Base-by-base conservation (phyloP, 371 early-diverging fungal species). In the Nosema granulosis region DNA sequence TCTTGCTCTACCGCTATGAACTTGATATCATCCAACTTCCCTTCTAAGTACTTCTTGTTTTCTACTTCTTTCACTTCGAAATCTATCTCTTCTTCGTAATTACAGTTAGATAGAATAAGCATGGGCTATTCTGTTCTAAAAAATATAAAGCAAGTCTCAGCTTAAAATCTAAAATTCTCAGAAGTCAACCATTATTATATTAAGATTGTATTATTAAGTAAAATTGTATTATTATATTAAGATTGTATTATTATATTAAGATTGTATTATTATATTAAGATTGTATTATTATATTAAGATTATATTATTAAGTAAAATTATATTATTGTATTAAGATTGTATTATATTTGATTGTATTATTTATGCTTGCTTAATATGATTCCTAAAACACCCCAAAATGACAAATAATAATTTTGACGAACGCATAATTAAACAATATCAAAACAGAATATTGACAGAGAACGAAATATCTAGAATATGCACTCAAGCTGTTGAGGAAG, bases 11-110 rank as follows among this genome's bases (percentile, higher is more conserved):
- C 12, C 4, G 54, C 72, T 13, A 18, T 28, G 24, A 43, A 66
- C 28, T 38, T 54, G 20, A 78, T 51, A 37, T 66, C 57, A 0
- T 74, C 66, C 28, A 74, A n/a, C 11, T 6, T 20, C 16, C 49
- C 66, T 37, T 4, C 24, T 6, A 74, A 52, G 24, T 50, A 65
- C n/a, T 29, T 34, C n/a, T 37, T 52, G 9, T 66, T 66, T n/a
- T 74, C 54, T 37, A 59, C 43, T 28, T 56, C 37, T 20, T 38
- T 54, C 1, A 65, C 29, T 22, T 74, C 66, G 32, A 74, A 65
- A 24, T 34, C 29, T 20, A 74, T 29, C 0, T 74, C 57, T 20
- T 65, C 37, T 11, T 63, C 43, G 6, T 31, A 6, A 63, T 63
- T 31, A 6, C 26, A 63, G 37, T 63, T 63, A 9, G 63, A 3